Evolutionary conservation across 2,329 filamentous ascomycete species (phyloP).

Genomic region (Alternaria sp.): DNA sequence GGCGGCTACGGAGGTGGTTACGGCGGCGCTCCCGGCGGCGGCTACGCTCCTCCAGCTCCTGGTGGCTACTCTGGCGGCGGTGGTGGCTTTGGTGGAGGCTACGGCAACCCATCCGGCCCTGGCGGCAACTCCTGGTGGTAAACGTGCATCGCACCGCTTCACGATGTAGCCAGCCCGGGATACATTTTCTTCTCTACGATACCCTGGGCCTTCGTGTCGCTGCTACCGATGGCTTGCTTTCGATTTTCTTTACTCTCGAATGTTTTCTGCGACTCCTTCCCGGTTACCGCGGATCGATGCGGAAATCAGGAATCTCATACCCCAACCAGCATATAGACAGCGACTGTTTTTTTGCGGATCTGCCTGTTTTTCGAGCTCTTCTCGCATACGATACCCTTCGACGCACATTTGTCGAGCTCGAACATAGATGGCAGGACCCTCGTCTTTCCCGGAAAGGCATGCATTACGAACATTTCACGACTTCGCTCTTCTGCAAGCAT

Average conservation of each 20-base stretch:
- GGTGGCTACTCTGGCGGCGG: constrained; percentile 53
- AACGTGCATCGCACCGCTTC: constrained; percentile 29
- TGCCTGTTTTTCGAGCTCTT: constrained; percentile 52
- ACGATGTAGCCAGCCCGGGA: constrained; percentile 42
- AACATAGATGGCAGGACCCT: constrained; percentile 47
- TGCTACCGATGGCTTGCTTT: constrained; percentile 28
- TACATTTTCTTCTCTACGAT: constrained; percentile 30
- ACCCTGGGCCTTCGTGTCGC: constrained; percentile 35
- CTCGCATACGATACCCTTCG: constrained; percentile 51
- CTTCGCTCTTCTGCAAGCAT: constrained; percentile 48
- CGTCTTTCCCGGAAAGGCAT: constrained; percentile 44
- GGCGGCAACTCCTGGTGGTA: constrained; percentile 76
- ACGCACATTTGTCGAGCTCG: constrained; percentile 48
- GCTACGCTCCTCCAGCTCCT: constrained; percentile 56
- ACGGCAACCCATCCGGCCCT: constrained; percentile 72
- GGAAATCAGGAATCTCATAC: constrained; percentile 57
- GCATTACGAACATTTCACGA: constrained; percentile 52
- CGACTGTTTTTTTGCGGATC: constrained; percentile 57
- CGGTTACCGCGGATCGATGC: constrained; percentile 46
- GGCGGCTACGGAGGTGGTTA: constrained; percentile 66
- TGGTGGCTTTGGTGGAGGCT: constrained; percentile 61
- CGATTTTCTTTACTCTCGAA: constrained; percentile 37
- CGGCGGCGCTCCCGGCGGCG: constrained; percentile 52
- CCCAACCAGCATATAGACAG: constrained; percentile 61
- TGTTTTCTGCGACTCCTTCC: constrained; percentile 46